These are phyloP conservation scores for Podaxis rugospora DNA, from an alignment of 768 basidiomycete genomes.

Conservation along the genomic window DNA sequence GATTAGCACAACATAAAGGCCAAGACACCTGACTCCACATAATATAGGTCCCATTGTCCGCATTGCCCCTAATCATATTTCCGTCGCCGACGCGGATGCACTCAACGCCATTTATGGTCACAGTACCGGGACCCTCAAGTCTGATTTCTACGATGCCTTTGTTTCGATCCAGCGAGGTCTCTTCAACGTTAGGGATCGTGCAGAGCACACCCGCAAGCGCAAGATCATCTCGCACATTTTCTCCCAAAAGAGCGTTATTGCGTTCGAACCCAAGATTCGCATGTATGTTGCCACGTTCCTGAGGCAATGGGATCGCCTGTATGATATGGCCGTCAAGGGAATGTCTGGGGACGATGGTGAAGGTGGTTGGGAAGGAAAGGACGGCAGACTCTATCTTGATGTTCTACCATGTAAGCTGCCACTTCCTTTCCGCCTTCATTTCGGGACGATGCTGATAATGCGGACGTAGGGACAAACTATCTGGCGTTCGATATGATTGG, in stretches of 20 bases:
- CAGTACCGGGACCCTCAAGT: constrained; percentile 80
- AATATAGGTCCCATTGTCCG: constrained; percentile 60
- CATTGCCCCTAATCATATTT: constrained; percentile 73
- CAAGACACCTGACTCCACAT: not conserved
- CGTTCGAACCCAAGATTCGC: constrained; percentile 79
- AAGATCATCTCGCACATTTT: constrained; percentile 88
- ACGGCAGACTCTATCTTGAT: constrained; percentile 69
- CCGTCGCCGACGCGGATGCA: constrained; percentile 73
- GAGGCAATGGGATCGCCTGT: constrained; percentile 76
- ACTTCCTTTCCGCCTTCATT: not conserved
- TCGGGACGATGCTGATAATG: constrained; percentile 2
- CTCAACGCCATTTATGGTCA: constrained; percentile 73
- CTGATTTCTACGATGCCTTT: constrained; percentile 73
- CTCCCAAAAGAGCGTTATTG: constrained; percentile 78
- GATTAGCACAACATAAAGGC: not conserved
- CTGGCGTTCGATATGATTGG: constrained; percentile 72
- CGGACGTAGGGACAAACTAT: constrained; percentile 43
- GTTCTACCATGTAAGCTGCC: constrained; percentile 61
- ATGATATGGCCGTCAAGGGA: constrained; percentile 48
- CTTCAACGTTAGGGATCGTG: constrained; percentile 78
- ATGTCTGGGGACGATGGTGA: constrained; percentile 56
- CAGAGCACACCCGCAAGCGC: constrained; percentile 82
- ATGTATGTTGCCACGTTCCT: constrained; percentile 56
- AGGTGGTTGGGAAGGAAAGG: constrained; percentile 54
- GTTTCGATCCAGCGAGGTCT: constrained; percentile 69